Evolutionary conservation across 1,284 basidiomycete species (phyloP).

Genomic region (Boletus smithii): DNA sequence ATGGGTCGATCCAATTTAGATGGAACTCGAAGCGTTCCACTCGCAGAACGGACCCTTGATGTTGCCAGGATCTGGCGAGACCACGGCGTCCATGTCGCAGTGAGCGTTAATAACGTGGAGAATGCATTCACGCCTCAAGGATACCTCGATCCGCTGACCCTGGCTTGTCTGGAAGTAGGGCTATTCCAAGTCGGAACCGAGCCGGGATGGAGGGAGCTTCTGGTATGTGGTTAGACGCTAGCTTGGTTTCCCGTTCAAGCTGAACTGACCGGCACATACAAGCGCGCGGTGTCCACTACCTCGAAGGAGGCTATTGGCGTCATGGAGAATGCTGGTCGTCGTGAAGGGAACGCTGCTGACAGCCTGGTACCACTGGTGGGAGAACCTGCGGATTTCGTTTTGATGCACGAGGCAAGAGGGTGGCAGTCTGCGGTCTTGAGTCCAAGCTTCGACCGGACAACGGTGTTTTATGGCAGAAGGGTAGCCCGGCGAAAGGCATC

Average conservation of each 20-base stretch:
- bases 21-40: slow-evolving; percentile 27
- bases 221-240: slow-evolving; percentile 39
- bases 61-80: slow-evolving; percentile 45
- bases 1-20: slow-evolving; percentile 42
- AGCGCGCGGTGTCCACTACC: slow-evolving; percentile 47
- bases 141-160: slow-evolving; percentile 53
- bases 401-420: slow-evolving; percentile 49
- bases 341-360: slow-evolving; percentile 9
- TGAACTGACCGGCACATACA: not conserved
- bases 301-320: slow-evolving; percentile 48
- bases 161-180: slow-evolving; percentile 57
- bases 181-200: slow-evolving; percentile 56
- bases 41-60: slow-evolving; percentile 51
- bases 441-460: slow-evolving; percentile 45
- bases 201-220: slow-evolving; percentile 43
- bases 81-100: slow-evolving; percentile 48
- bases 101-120: slow-evolving; percentile 61
- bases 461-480: slow-evolving; percentile 27
- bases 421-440: slow-evolving; percentile 48
- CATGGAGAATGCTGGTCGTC: slow-evolving; percentile 13
- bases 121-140: slow-evolving; percentile 70
- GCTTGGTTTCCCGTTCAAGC: not conserved
- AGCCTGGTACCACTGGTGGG: slow-evolving; percentile 40
- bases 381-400: slow-evolving; percentile 55
- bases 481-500: slow-evolving; percentile 25